These are phyloP conservation scores for Oryza punctata DNA, from an alignment of 176 grass and related monocot genomes.

Conservation along the genomic window DNA sequence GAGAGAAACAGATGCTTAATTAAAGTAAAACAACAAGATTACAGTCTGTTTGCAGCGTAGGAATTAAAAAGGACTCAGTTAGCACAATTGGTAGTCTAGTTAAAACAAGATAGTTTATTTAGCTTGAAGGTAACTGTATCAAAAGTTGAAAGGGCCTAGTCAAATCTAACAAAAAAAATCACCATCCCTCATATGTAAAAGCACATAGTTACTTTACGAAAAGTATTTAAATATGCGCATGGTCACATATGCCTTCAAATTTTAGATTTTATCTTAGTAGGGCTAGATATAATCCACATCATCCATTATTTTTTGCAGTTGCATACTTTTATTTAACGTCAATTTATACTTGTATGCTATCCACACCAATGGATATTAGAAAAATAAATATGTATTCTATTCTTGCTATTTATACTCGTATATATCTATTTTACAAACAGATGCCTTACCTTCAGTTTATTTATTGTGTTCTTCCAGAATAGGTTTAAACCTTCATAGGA, in stretches of 20 bases:
- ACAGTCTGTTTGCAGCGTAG: neutral
- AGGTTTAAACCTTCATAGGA: constrained; percentile 81
- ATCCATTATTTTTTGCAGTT: constrained; percentile 13
- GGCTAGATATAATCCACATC: neutral
- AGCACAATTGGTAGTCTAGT: neutral
- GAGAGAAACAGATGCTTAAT: neutral
- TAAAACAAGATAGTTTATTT: neutral
- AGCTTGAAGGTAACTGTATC: constrained; percentile 12
- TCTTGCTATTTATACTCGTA: neutral
- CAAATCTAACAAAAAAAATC: neutral
- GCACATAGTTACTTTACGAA: constrained; percentile 2
- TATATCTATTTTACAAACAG: neutral
- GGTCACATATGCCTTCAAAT: neutral
- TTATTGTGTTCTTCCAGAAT: constrained; percentile 69
- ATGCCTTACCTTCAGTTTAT: constrained; percentile 78
- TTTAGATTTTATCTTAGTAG: constrained; percentile 7
- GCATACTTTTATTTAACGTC: constrained; percentile 30
- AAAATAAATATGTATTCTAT: neutral
- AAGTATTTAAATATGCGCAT: neutral
- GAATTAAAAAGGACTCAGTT: neutral
- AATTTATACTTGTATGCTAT: too few relatives aligned
- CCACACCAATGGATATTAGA: neutral
- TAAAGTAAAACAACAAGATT: neutral
- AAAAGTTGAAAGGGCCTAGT: constrained; percentile 15
- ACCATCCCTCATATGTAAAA: neutral